These are phyloP conservation scores for Ceratocystiopsis sp. DNA, from an alignment of 2,329 filamentous ascomycete genomes.

Conservation along the genomic window DNA sequence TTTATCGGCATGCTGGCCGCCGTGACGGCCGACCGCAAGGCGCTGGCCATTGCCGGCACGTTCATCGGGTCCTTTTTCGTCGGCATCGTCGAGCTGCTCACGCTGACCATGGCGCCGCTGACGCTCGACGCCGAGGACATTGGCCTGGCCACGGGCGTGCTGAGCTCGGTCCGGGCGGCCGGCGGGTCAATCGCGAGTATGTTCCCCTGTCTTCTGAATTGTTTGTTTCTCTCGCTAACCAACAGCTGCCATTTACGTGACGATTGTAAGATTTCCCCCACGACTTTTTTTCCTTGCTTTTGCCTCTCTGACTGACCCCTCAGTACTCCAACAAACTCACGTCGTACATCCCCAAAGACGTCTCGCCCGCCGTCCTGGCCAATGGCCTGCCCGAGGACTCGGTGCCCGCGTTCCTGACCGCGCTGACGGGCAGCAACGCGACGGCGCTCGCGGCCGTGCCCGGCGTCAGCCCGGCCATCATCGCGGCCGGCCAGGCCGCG, in stretches of 20 bases:
- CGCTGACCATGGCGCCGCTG: slow-evolving; percentile 4
- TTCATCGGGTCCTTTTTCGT: slow-evolving; percentile 2
- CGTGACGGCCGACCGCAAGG: not conserved
- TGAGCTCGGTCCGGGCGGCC: slow-evolving; percentile 1
- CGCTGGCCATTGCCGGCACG: slow-evolving; percentile 4
- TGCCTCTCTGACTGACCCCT: no score
- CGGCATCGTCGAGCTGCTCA: slow-evolving; percentile 5
- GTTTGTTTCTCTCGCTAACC: no score
- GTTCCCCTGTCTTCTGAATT: no score
- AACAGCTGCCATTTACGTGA: slow-evolving; percentile 4
- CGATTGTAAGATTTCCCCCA: not conserved
- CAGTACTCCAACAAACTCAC: slow-evolving; percentile 1
- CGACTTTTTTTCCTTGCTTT: no score
- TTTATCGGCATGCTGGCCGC: slow-evolving; percentile 2
- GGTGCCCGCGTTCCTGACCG: not conserved
- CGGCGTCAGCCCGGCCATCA: slow-evolving; percentile 1
- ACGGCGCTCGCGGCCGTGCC: slow-evolving; percentile 3
- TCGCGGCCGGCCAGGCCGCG: not conserved
- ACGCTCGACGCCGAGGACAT: slow-evolving; percentile 4
- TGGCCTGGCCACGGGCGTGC: slow-evolving; percentile 2
- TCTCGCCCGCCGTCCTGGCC: not conserved
- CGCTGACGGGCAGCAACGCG: slow-evolving; percentile 1
- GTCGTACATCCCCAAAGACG: not conserved
- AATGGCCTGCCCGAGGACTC: not conserved
- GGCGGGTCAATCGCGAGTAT: not conserved